These are phyloP conservation scores for Aspergillus vadensis DNA, from an alignment of 2,329 filamentous ascomycete genomes.

Conservation along the genomic window DNA sequence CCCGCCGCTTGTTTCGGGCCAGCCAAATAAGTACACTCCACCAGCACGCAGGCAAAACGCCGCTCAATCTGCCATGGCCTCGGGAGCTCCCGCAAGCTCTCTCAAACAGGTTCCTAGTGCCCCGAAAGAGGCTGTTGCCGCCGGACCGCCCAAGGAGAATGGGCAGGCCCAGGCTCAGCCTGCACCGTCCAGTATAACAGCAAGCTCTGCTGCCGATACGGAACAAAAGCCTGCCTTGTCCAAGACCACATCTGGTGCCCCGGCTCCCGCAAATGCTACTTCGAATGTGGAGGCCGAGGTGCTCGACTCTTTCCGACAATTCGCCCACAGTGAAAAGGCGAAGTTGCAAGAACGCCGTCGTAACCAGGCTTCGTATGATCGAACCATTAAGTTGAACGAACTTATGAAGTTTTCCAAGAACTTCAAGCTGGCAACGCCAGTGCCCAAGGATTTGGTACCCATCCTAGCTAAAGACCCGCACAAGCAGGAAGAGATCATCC, in stretches of 20 bases:
- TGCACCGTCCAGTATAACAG: constrained; percentile 19
- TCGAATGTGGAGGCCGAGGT: constrained; percentile 64
- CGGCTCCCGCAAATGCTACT: constrained; percentile 55
- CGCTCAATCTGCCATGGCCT: constrained; percentile 70
- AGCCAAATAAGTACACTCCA: constrained; percentile 79
- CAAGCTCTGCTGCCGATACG: constrained; percentile 27
- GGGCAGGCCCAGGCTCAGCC: constrained; percentile 21
- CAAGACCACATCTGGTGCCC: constrained; percentile 32
- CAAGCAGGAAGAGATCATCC: constrained; percentile 91
- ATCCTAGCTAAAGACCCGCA: constrained; percentile 96
- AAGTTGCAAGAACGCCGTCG: constrained; percentile 60
- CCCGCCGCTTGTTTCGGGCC: constrained; percentile 63
- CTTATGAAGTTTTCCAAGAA: constrained; percentile 90
- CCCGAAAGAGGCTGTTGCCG: constrained; percentile 46
- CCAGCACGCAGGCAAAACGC: constrained; percentile 82
- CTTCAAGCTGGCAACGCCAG: constrained; percentile 92
- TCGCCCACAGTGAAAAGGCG: constrained; percentile 63
- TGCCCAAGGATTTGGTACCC: constrained; percentile 85
- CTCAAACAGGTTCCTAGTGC: constrained; percentile 85
- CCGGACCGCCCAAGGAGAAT: constrained; percentile 31
- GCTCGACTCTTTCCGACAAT: constrained; percentile 65
- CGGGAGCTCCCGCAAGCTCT: constrained; percentile 79
- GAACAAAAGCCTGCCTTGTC: constrained; percentile 28
- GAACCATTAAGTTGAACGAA: constrained; percentile 89
- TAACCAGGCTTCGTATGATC: constrained; percentile 66